Conservation (phyloP, 1,139 yeast species). For the Hansenula lynferdii region DNA sequence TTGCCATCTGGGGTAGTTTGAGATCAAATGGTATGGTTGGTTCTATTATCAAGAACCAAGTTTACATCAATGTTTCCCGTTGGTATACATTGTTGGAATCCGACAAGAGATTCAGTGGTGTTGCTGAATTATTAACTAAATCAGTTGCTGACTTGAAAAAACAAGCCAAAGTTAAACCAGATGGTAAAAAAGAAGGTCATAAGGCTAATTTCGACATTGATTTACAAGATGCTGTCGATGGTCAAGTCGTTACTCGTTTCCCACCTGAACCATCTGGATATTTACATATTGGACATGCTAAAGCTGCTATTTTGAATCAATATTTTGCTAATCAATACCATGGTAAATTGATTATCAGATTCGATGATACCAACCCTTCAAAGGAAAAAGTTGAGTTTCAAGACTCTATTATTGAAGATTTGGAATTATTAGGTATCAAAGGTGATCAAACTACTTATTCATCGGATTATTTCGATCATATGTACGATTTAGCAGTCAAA, state of each 20-base stretch:
- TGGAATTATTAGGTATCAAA: slow-evolving; percentile 81
- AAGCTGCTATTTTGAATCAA: slow-evolving; percentile 93
- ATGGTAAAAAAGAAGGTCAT: slow-evolving; percentile 72
- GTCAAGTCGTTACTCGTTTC: slow-evolving; percentile 95
- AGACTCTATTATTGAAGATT: slow-evolving; percentile 87
- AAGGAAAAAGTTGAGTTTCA: slow-evolving; percentile 93
- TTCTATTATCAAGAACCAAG: slow-evolving; percentile 79
- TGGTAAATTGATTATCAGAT: slow-evolving; percentile 91
- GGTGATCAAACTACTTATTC: slow-evolving; percentile 86
- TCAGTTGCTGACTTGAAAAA: slow-evolving; percentile 73
- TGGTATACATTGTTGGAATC: slow-evolving; percentile 83
- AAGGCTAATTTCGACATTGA: slow-evolving; percentile 93
- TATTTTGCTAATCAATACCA: slow-evolving; percentile 92
- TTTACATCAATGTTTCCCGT: slow-evolving; percentile 81
- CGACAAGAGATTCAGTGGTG: slow-evolving; percentile 62
- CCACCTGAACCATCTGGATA: slow-evolving; percentile 90
- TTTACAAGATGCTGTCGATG: slow-evolving; percentile 83
- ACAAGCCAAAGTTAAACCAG: slow-evolving; percentile 44
- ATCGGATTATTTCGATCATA: slow-evolving; percentile 84
- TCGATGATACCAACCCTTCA: slow-evolving; percentile 96
- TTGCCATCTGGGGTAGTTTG: slow-evolving; percentile 90
- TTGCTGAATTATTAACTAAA: slow-evolving; percentile 63
- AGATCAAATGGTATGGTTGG: slow-evolving; percentile 93
- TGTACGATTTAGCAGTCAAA: slow-evolving; percentile 81
- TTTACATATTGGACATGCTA: slow-evolving; percentile 95